Base-by-base conservation (phyloP, 2,329 filamentous ascomycete genomes). In the Proliferodiscus dingleyae region DNA sequence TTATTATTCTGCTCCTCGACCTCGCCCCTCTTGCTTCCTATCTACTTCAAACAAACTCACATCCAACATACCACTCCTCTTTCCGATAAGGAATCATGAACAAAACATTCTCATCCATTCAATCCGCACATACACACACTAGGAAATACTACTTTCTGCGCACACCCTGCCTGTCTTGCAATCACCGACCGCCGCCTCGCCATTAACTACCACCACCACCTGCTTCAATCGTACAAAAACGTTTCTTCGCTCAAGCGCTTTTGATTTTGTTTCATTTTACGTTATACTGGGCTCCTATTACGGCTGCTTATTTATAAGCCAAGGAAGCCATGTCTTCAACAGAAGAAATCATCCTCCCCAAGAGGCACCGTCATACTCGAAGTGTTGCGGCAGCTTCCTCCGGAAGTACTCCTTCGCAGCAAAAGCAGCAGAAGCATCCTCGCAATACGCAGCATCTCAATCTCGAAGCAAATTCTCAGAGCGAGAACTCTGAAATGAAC, bases 251-350 rank as follows among this genome's bases (percentile, higher is more conserved):
- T 34, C 19, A 36, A 37, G 33, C 48, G 39, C 19, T 32, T 18
- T 33, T 36, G 36, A 38, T 18, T 34, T 36, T 42, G 40, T 45
- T 55, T 52, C 45, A 44, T 26, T 49, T 46, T 43, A 53, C 54
- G 29, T 40, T 28, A 44, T 53, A 33, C 43, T 47, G 37, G 37
- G 43, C 26, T 49, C 43, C 52, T 54, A 55, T 50, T 21, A 52
- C 53, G 51, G 53, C 57, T 55, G 51, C 64, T 61, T 72, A 73
- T 73, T 71, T 72, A 67, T 70, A 68, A 70, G 72, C 52, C 57
- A 52, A 52, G 67, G 67, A 66, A 57, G 62, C 62, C 43, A 75
- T 75, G 72, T 71, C 71, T 60, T 63, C 68, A 11, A 26, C 24
- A 26, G 24, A 26, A 38, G 65, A 66, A 60, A 41, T 45, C 42